Evolutionary conservation across 78 protist genomes (phyloP), one percentile per base, ranked within the genome.

Genomic region (Pigoraptor vietnamica): DNA sequence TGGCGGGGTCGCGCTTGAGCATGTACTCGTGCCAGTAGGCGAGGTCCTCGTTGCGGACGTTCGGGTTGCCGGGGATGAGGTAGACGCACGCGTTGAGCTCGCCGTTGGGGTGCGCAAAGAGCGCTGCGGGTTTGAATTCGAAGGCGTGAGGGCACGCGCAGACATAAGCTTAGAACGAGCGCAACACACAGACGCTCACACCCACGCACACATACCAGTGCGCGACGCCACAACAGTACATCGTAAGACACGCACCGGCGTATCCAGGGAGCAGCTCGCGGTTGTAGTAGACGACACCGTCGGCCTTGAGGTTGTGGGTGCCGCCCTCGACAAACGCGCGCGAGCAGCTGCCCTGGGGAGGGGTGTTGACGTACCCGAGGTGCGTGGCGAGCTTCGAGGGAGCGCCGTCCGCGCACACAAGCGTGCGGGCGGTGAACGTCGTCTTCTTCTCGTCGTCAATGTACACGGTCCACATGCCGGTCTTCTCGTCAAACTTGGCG

Each of bases 281-380:
- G 82, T 92, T 92, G 40, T 94, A 94, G 95, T 92, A 94, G 37
- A 94, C 95, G 87, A 94, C 95, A 90, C 95, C 95, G 86, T 94
- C 95, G 32, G 92, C 92, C 35, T 88, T 37, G 94, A 94, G 92
- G 87, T 93, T 92, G 89, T 89, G 92, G 81, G 89, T 89, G 90
- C 92, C 91, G 21, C 89, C 89, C 90, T 94, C 89, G 39, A 94
- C 95, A 93, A 91, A 94, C 40, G 95, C 94, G 89, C 95, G 93
- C 40, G 94, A 92, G 93, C 95, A 94, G 37, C 89, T 56, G 90
- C 95, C 95, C 89, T 94, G 91, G 67, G 67, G 67, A 48, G 67
- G 67, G 14, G 67, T 48, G 67, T 48, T 48, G 67, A 48, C 67
- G 92, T 91, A 92, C 88, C 94, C 95, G 84, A 92, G 79, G 32